These are phyloP conservation scores for Ceratobasidium papillatum DNA, from an alignment of 1,284 basidiomycete species.

Conservation along the genomic window DNA sequence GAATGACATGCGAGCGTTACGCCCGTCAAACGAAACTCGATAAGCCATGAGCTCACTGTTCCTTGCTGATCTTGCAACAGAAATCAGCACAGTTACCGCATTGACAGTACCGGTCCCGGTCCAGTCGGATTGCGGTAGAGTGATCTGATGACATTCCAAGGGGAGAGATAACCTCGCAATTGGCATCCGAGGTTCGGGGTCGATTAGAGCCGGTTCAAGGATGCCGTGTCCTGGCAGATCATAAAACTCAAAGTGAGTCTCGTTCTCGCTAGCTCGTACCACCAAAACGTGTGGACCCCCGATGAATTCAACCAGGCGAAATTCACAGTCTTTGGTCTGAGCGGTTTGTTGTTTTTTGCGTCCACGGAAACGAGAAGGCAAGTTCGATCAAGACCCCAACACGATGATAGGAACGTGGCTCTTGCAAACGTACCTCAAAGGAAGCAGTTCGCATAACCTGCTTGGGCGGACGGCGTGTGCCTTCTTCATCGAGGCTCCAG, in stretches of 20 bases:
- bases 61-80: slow-evolving; percentile 22
- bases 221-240: slow-evolving; percentile 16
- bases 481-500: slow-evolving; percentile 26
- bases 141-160: slow-evolving; percentile 33
- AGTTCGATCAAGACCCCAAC: slow-evolving; percentile 29
- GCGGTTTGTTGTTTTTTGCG: not conserved
- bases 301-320: slow-evolving; percentile 14
- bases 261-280: slow-evolving; percentile 28
- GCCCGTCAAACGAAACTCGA: slow-evolving; percentile 11
- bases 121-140: slow-evolving; percentile 15
- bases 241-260: slow-evolving; percentile 36
- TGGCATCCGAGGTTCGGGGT: slow-evolving; percentile 33
- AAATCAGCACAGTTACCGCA: slow-evolving; percentile 17
- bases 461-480: not conserved
- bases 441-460: slow-evolving; percentile 22
- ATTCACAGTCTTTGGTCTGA: slow-evolving; percentile 34
- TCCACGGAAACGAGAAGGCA: not conserved
- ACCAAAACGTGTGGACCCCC: slow-evolving; percentile 38
- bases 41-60: slow-evolving; percentile 31
- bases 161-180: slow-evolving; percentile 17
- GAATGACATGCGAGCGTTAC: slow-evolving; percentile 17
- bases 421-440: slow-evolving; percentile 23
- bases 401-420: slow-evolving; percentile 29
- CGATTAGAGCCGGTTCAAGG: slow-evolving; percentile 17
- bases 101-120: not conserved